Base-by-base conservation (phyloP, 202 grass and related monocot genomes). In the Elaeis oleifera region DNA sequence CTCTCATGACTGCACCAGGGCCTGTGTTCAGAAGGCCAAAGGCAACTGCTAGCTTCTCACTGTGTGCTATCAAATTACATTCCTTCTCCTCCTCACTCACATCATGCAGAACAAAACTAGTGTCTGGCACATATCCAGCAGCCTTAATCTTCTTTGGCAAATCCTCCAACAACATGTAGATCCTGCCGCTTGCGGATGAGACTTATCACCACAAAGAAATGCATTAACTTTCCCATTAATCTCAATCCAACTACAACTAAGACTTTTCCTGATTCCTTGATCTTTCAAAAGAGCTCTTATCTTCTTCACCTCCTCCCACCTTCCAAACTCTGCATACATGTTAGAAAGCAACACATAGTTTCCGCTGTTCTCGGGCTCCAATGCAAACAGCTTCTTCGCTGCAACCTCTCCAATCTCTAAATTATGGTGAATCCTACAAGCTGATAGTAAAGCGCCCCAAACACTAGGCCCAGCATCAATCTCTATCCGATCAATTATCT, bases 261-360 rank as follows among this genome's bases (percentile, higher is more conserved):
- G 61, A 18, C 61, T 51, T 19, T 64, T 64, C 23, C 61, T 64
- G 22, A 26, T 23, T 50, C 61, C 50, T 25, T 24, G 32, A 9
- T 53, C 50, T 23, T 18, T 67, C 6, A 54, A n/a, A 29, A 53
- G 50, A 72, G n/a, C 50, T 62, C 59, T 72, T 23, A 72, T 16
- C 25, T 49, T 62, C 18, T 63, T 72, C 18, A 63, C 59, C 4
- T 62, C 70, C 18, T 72, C 70, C 70, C 70, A 72, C 19, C 59
- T 62, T 6, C 70, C 70, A 19, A 31, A 22, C 11, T 73, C 70
- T 1, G 59, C 51, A 60, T 72, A 72, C 70, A 72, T 72, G 26
- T 63, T 72, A n/a, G 58, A 72, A 7, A 73, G 59, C 49, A 73
- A 27, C 1, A 63, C 59, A 24, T 73, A 63, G 59, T 73, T 73